Base-by-base conservation (phyloP, 441 rosid species). In the Populus hybrid region DNA sequence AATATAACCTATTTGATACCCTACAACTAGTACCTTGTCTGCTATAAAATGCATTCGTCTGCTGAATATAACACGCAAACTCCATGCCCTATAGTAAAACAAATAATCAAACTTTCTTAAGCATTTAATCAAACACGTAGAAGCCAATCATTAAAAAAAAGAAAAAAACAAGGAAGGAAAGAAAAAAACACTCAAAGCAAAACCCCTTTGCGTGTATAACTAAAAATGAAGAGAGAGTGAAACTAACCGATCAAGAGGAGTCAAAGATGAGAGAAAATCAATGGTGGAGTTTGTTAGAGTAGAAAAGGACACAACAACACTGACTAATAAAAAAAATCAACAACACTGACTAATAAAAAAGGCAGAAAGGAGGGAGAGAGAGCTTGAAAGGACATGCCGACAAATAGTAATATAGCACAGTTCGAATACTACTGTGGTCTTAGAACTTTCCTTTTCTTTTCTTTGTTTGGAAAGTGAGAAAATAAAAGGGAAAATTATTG, bases 121-220 rank as follows among this genome's bases (percentile, higher is more conserved):
- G 81, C 87, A 82, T 87, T 83, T 67, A 78, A 79, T 76, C 86
- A 77, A 87, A 80, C 87, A 86, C 84, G 92, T 89, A 89, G 66
- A n/a, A 69, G 32, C 3, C 65, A 59, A 59, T 59, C 65, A 7
- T n/a, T n/a, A 70, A 63, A 30, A 30, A 28, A 77, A 67, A 26
- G 28, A 26, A 59, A 53, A 69, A 78, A 40, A 61, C 36, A 70
- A 38, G 30, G 23, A 76, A n/a, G 38, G 24, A 70, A 28, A 6
- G 6, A 32, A 1, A 75, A 75, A 65, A 65, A 42, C 32, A 30
- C 32, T 30, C 32, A 26, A 61, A 68, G 69, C 10, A 14, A 53
- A 19, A 38, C 4, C 14, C 28, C 24, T 9, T 38, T 7, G 42
- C 0, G 74, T 6, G 61, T 2, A 57, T 34, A 18, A 16, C 14